Evolutionary conservation across 768 basidiomycete genomes (phyloP), one percentile per base, ranked within the genome.

Genomic region (Dacryopinax spathularia): DNA sequence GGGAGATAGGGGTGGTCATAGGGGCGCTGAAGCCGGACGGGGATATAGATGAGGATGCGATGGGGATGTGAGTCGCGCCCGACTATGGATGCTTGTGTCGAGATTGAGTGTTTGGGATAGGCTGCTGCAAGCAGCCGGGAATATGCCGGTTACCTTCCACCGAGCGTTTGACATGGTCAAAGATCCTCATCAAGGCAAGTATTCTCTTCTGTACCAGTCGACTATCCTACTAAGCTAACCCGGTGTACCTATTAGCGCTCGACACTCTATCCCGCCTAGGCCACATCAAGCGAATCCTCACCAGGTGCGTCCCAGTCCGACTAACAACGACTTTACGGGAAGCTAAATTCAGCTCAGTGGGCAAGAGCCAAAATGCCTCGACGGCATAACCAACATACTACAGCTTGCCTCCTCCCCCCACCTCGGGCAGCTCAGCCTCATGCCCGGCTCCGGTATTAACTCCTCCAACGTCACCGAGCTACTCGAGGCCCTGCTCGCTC

Each of bases 361-460:
- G 83, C 77, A 2, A 69, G 63, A 31, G 69, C 71, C 78, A 2
- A 37, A 9, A 29, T 36, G 22, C 44, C 33, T 61, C 62, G 18
- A 15, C 60, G 22, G 35, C 34, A 18, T 33, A 18, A 31, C 35
- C 34, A 44, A 15, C 48, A 33, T 35, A 20, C 15, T 33, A 27
- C 34, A 33, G 62, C 60, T 61, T 31, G 56, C 63, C 64, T 7
- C 56, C 29, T 16, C 29, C 1, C 22, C 65, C 15, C 34, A n/a
- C n/a, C n/a, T n/a, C n/a, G n/a, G 18, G n/a, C n/a, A 6, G 37
- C 35, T 72, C 5, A 62, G 31, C 9, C 80, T 92, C 60, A 80
- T 91, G 66, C 85, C 88, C 1, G 89, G 89, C 2, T 86, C 87
- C 12, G 89, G 89, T 0, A 82, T 91, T 62, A 88, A 86, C 67